Percentiles rank a stretch among this genome's conserved stretches.
Conservation (phyloP, 2,329 filamentous ascomycete genomes). For the Trichoderma koningii region DNA sequence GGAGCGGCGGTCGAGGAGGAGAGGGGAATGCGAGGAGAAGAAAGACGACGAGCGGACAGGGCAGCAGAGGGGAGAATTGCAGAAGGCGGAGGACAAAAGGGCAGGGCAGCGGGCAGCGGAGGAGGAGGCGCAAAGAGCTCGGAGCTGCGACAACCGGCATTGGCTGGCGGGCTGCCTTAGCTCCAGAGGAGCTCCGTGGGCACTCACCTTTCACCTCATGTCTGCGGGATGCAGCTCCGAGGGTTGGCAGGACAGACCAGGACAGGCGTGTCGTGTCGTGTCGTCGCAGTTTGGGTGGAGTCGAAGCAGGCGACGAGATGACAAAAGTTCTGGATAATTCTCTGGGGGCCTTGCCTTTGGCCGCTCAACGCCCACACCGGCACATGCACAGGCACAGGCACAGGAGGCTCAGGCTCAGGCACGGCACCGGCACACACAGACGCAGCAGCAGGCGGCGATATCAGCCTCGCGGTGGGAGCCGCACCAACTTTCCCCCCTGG, state of each 20-base stretch:
- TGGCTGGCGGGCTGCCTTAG: conserved; percentile 3
- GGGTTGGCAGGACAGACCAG: conserved; percentile 1
- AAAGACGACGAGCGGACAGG: conserved; percentile 2
- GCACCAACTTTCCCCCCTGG: not conserved
- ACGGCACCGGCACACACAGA: not conserved
- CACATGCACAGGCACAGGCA: not conserved
- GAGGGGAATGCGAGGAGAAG: not conserved
- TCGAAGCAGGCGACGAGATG: conserved; percentile 11
- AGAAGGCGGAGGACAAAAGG: not conserved
- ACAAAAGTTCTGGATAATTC: conserved; percentile 16
- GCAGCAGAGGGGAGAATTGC: conserved; percentile 14
- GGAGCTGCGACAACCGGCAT: conserved; percentile 21
- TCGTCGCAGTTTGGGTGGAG: conserved; percentile 25
- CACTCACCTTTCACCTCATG: conserved; percentile 28
- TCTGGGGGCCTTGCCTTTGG: not conserved
- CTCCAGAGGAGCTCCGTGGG: not conserved
- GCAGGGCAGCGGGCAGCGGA: not conserved
- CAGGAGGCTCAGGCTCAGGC: not conserved
- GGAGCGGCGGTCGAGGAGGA: conserved; percentile 14
- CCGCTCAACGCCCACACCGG: conserved; percentile 15
- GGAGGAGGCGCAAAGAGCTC: conserved; percentile 26
- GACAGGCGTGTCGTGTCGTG: conserved; percentile 6
- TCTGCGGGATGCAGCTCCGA: conserved; percentile 21
- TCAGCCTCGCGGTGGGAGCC: conserved; percentile 21
- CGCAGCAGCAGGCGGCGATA: conserved; percentile 14